Evolutionary conservation across 1,139 yeast genomes (phyloP).

Genomic region (Sugiyamaella japonica): DNA sequence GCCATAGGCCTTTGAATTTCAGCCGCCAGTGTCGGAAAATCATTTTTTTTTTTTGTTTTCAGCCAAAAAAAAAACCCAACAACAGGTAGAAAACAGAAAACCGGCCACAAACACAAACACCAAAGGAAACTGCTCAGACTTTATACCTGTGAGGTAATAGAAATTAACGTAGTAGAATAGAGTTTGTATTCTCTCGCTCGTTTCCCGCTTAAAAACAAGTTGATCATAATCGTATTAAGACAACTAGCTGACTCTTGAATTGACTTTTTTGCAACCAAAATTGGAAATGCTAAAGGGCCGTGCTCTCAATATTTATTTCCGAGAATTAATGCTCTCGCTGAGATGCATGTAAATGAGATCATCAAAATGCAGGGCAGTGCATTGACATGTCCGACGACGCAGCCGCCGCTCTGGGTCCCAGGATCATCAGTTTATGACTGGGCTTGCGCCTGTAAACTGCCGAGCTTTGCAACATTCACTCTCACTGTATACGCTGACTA

Average conservation of each 20-base stretch:
- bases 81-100: background rate
- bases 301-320: too few species aligned
- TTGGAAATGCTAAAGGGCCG: too few species aligned
- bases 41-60: background rate
- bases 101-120: background rate
- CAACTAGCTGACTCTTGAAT: too few species aligned
- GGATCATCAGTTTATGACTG: background rate
- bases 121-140: background rate
- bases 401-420: background rate
- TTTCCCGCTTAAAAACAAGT: too few species aligned
- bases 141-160: background rate
- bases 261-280: too few species aligned
- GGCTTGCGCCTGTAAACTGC: too few species aligned
- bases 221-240: too few species aligned
- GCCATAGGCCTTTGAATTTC: conserved; percentile 1
- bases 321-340: too few species aligned
- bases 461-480: too few species aligned
- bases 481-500: too few species aligned
- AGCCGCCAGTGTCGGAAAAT: background rate
- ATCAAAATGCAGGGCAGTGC: background rate
- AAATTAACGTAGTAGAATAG: background rate
- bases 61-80: too few species aligned
- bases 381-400: background rate
- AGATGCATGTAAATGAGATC: background rate
- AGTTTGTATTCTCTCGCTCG: background rate